These are phyloP conservation scores for Botrytis squamosa DNA, from an alignment of 2,329 filamentous ascomycete genomes.

Conservation along the genomic window DNA sequence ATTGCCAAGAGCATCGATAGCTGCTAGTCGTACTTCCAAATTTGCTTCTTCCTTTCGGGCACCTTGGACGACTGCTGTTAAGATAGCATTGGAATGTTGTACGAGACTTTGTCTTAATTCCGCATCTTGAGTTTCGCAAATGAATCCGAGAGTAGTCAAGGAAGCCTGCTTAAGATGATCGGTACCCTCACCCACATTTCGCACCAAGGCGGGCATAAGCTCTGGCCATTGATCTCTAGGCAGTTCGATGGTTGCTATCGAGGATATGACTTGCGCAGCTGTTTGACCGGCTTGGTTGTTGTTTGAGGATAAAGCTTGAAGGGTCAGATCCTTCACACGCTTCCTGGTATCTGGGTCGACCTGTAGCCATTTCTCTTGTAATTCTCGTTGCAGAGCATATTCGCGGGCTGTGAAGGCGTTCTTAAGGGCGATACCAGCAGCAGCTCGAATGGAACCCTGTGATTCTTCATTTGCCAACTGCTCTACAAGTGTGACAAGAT, in stretches of 20 bases:
- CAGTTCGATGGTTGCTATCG: conserved; percentile 91
- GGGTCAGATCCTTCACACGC: conserved; percentile 84
- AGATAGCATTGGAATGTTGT: conserved; percentile 91
- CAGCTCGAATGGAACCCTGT: conserved; percentile 81
- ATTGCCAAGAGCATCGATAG: conserved; percentile 91
- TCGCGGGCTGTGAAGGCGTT: conserved; percentile 97
- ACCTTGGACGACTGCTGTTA: conserved; percentile 96
- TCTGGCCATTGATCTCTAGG: conserved; percentile 92
- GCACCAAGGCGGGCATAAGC: conserved; percentile 82
- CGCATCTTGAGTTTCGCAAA: conserved; percentile 91
- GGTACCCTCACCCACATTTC: conserved; percentile 84
- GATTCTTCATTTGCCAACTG: conserved; percentile 90
- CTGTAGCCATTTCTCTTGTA: conserved; percentile 91
- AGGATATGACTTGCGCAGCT: conserved; percentile 90
- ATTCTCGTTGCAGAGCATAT: conserved; percentile 77
- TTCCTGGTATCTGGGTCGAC: conserved; percentile 79
- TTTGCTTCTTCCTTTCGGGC: conserved; percentile 96
- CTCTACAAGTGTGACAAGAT: conserved; percentile 87
- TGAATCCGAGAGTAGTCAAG: conserved; percentile 93
- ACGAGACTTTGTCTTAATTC: conserved; percentile 80
- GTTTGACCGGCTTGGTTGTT: conserved; percentile 84
- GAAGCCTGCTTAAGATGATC: conserved; percentile 93
- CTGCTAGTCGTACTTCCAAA: conserved; percentile 83
- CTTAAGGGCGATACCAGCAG: conserved; percentile 94
- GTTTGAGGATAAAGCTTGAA: conserved; percentile 78